Base-by-base conservation (phyloP, 306 rosid genomes). In the Cajanus cajan region DNA sequence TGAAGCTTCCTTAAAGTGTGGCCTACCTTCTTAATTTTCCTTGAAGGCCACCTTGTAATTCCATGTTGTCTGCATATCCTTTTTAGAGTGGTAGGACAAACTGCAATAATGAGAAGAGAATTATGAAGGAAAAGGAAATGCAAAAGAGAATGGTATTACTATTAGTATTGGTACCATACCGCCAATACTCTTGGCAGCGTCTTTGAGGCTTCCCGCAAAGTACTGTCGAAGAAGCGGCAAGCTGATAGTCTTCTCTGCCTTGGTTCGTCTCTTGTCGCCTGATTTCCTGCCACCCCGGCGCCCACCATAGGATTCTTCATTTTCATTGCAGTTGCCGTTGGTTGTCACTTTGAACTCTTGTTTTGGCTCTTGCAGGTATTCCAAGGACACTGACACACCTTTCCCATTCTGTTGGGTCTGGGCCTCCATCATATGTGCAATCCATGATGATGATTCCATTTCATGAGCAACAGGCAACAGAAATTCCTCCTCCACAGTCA, bases 171-270 rank as follows among this genome's bases (percentile, higher is more conserved):
- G 31, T 28, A 28, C 31, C 31, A 9, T 61, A 61, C 68, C 68
- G 43, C 68, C 68, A 61, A 61, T 61, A 40, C 68, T 61, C 68
- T 61, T 61, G 41, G 68, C 68, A 31, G 68, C 68, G 43, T 61
- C 68, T 7, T 61, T 61, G 7, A 61, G 68, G 43, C 68, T 61
- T 33, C 68, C 68, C 15, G 68, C 68, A 33, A 61, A 61, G 68
- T 61, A 61, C 31, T 61, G 68, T 31, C 68, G 11, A 6, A 61
- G 68, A 61, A 61, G 41, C 2, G 68, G 68, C 68, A 61, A 61
- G 22, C 68, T 61, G 43, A 61, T 61, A 31, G 68, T 61, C 68
- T 61, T 61, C 43, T 61, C 68, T 31, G 68, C 68, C 68, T 61
- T 61, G 68, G 68, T 61, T 61, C 68, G 68, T 8, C 68, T 61